Conservation (phyloP, 768 basidiomycete species). For the Strobilomyces confusus region DNA sequence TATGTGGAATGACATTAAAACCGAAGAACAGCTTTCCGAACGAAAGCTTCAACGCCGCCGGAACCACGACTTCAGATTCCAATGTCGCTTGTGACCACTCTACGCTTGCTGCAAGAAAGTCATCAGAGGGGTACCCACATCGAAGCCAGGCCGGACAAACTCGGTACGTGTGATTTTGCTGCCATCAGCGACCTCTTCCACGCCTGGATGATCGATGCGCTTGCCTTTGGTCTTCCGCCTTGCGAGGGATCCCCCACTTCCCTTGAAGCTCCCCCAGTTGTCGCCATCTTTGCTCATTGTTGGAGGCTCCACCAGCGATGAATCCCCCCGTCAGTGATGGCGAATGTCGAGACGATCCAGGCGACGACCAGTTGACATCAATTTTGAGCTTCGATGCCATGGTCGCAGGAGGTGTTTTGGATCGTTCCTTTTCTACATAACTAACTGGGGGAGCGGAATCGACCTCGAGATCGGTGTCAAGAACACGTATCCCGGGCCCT, state of each 20-base stretch:
- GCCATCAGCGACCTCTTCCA: slow-evolving; percentile 70
- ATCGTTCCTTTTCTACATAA: slow-evolving; percentile 91
- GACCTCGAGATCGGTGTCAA: slow-evolving; percentile 97
- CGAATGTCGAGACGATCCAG: slow-evolving; percentile 78
- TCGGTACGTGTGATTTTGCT: slow-evolving; percentile 91
- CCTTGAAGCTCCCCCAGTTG: slow-evolving; percentile 95
- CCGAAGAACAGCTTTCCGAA: slow-evolving; percentile 97
- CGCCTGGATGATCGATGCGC: slow-evolving; percentile 79
- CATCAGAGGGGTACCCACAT: slow-evolving; percentile 6
- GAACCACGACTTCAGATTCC: slow-evolving; percentile 72
- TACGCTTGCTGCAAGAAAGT: slow-evolving; percentile 57
- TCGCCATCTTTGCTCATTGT: slow-evolving; percentile 74
- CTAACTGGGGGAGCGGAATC: slow-evolving; percentile 93
- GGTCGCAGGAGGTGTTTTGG: slow-evolving; percentile 75
- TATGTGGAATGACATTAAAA: slow-evolving; percentile 74
- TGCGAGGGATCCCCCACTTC: slow-evolving; percentile 84
- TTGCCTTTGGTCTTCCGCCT: slow-evolving; percentile 96
- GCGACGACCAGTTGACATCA: slow-evolving; percentile 81
- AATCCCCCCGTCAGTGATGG: slow-evolving; percentile 72
- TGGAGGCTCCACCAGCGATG: slow-evolving; percentile 42
- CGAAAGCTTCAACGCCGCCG: slow-evolving; percentile 86
- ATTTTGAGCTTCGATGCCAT: slow-evolving; percentile 98
- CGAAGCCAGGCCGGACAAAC: slow-evolving; percentile 46
- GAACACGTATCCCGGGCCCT: slow-evolving; percentile 80
- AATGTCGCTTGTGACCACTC: slow-evolving; percentile 80